Evolutionary conservation across 1,139 yeast species (phyloP), one percentile per base, ranked within the genome.

Genomic region (Lodderomyces beijingensis): DNA sequence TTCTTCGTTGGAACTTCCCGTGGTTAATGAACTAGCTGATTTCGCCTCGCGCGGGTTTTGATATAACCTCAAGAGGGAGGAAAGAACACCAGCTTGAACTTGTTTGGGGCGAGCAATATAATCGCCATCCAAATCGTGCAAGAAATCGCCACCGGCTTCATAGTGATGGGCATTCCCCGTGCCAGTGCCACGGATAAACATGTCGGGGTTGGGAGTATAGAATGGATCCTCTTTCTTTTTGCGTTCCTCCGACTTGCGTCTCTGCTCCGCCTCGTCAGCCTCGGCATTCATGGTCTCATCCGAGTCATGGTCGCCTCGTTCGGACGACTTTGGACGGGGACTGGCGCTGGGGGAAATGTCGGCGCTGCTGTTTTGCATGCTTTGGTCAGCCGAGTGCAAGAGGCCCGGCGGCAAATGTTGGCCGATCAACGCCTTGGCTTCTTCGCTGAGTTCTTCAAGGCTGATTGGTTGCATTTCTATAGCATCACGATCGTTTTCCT

Each of bases 31-130:
- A 17, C 38, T 28, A 12, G 41, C 29, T 10, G 70, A 62, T 36
- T 56, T 59, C 12, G 35, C 42, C 8, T 56, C 64, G n/a, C 55
- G 50, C 0, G 59, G 64, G 36, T 60, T 55, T 40, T 74, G 79
- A 47, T 86, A 85, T 35, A 87, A 65, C 44, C 78, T 74, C 41
- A 87, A 64, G 41, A 87, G 63, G 2, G 89, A 77, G 0, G 95
- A 84, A 22, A 87, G 67, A 12, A 87, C 89, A 50, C 96, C 96
- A 17, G 87, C 86, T 43, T 81, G 81, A 5, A 85, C 87, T 34
- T 73, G 74, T 27, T 70, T 62, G 0, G 95, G 94, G 0, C 89
- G 88, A 0, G 86, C 77, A 5, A 84, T 65, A 37, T 64, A 57
- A 3, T 47, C 57, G 35, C 74, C 83, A 14, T 70, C 75, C 23